These are phyloP conservation scores for Rhododendron simsii DNA, from an alignment of 148 eudicot genomes.

Conservation along the genomic window DNA sequence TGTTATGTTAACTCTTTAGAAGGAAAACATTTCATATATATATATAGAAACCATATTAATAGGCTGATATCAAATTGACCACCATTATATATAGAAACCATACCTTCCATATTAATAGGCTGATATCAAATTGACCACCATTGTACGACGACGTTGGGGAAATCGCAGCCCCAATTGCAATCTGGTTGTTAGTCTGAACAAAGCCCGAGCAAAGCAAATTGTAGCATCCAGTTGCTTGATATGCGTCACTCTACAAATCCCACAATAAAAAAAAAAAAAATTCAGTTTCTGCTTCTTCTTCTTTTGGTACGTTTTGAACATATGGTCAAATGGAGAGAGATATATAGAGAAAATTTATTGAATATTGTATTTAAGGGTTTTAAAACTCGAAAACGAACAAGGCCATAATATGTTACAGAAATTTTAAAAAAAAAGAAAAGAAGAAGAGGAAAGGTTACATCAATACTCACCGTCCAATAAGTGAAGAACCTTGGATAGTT, in stretches of 20 bases:
- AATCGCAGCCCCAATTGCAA: constrained; percentile 51
- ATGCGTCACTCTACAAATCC: constrained; percentile 25
- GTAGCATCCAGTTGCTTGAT: constrained; percentile 37
- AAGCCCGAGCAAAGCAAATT: constrained; percentile 33
- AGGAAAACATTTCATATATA: not conserved
- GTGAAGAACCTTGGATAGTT: constrained; percentile 92
- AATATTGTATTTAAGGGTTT: rapidly evolving
- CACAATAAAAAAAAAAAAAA: not conserved
- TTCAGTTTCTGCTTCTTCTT: no score
- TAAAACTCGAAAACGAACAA: no score
- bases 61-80: constrained; percentile 89
- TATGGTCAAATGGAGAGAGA: no score
- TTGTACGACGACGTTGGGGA: constrained; percentile 69
- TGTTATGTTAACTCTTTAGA: no score
- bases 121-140: constrained; percentile 84
- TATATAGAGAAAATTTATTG: no score
- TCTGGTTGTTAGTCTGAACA: constrained; percentile 26
- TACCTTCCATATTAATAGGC: constrained; percentile 90
- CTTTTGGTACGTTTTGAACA: not conserved
- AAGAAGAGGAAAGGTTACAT: not conserved
- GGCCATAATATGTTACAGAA: not conserved
- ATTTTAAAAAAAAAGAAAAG: not conserved
- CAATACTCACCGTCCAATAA: constrained; percentile 80
- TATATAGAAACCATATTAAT: constrained; percentile 44
- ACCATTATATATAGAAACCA: constrained; percentile 23